A percentile compares a stretch with the other conserved stretches of the same genome.
phyloP scores from a whole-genome alignment of 352 stramenopile species.

The Pythium catenulatum region DNA sequence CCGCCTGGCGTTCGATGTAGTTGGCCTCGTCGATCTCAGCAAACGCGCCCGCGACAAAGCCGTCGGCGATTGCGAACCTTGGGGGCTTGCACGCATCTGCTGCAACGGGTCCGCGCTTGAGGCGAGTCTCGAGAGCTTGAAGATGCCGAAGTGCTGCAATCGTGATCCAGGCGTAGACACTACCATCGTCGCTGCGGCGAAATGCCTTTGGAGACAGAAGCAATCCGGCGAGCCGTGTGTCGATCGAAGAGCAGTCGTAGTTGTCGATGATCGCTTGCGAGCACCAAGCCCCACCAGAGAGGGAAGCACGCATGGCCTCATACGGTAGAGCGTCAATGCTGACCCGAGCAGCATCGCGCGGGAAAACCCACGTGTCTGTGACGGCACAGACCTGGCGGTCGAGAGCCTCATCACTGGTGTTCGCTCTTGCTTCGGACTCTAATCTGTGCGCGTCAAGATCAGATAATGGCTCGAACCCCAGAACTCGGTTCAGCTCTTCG shows the following conservation, averaged over 20 bases:
- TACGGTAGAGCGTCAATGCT: constrained; percentile 5
- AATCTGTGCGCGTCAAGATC: neutral
- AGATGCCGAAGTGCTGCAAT: neutral
- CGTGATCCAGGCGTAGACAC: constrained; percentile 19
- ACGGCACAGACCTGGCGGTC: constrained; percentile 31
- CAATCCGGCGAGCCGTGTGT: constrained; percentile 6
- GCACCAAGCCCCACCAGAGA: neutral
- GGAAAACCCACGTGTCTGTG: constrained; percentile 22
- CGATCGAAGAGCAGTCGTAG: constrained; percentile 55
- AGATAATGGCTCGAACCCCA: constrained; percentile 7
- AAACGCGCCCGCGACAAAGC: constrained; percentile 51
- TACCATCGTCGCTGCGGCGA: neutral
- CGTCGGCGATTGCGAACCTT: constrained; percentile 56
- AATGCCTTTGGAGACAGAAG: constrained; percentile 38
- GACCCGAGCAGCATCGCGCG: neutral
- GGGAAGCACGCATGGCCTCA: neutral
- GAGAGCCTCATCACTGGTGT: neutral
- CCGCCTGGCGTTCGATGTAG: constrained; percentile 35
- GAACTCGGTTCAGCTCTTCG: neutral
- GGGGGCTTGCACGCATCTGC: constrained; percentile 12
- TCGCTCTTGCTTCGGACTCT: neutral
- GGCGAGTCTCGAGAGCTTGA: neutral
- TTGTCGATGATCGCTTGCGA: neutral
- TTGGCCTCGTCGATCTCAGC: constrained; percentile 33
- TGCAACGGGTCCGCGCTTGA: neutral